A percentile compares a stretch with the other conserved stretches of the same genome.
Evolutionary conservation across 164 flowering plant genomes (phyloP).

Genomic region (Piper longum): DNA sequence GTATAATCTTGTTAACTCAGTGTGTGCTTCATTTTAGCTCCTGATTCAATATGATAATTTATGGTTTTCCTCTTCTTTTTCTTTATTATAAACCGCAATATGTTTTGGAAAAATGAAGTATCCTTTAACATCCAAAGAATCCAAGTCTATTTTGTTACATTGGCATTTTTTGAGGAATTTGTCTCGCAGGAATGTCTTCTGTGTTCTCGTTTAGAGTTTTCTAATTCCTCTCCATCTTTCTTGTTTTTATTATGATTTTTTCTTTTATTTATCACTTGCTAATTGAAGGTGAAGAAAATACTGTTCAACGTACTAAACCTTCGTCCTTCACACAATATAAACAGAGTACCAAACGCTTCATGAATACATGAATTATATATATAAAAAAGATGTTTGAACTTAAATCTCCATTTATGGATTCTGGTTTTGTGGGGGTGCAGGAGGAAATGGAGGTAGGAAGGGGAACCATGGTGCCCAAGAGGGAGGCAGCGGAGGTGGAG

Average conservation of each 20-base stretch:
- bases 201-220: background rate
- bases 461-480: slow-evolving; percentile 7
- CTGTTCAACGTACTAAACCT: background rate
- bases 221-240: background rate
- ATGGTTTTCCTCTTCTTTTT: no score
- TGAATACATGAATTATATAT: no score
- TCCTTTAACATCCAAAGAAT: no score
- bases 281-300: background rate
- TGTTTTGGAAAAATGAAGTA: no score
- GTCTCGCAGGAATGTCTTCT: no score
- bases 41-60: no score
- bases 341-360: background rate
- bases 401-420: slow-evolving; percentile 1
- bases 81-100: no score
- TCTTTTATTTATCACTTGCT: background rate
- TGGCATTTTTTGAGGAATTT: no score
- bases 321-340: background rate
- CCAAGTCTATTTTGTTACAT: no score
- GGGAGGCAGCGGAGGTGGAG: background rate
- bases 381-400: no score
- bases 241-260: background rate
- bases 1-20: no score
- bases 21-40: no score
- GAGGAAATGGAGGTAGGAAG: slow-evolving; percentile 7
- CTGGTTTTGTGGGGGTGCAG: slow-evolving; percentile 4